Evolutionary conservation across 2,329 filamentous ascomycete species (phyloP).

Genomic region (Hypoxylon sp.): DNA sequence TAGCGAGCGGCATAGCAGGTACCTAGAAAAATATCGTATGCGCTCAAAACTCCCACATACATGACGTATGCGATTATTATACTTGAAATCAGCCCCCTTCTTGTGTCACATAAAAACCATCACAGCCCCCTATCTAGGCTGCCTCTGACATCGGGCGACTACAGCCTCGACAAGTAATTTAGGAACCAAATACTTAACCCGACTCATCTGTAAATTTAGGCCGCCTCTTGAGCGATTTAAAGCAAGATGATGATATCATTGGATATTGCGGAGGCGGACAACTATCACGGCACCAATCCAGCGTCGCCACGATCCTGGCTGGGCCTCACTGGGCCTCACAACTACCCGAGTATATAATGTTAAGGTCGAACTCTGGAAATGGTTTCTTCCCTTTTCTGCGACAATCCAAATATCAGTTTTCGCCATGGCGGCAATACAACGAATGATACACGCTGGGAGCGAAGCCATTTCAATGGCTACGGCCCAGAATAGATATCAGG

Average conservation of each 20-base stretch:
- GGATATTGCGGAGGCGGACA: constrained; percentile 11
- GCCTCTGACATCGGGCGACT: background rate
- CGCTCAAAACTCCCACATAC: background rate
- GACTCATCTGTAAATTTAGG: background rate
- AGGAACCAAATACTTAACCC: background rate
- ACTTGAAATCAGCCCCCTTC: background rate
- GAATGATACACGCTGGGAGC: constrained; percentile 14
- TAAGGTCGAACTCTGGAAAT: background rate
- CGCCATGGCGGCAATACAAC: constrained; percentile 11
- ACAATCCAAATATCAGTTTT: constrained; percentile 3
- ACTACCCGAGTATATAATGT: background rate
- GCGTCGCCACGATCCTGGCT: constrained; percentile 9
- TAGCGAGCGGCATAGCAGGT: background rate
- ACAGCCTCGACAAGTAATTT: background rate
- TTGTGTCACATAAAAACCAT: background rate
- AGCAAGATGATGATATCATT: background rate
- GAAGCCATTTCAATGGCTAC: constrained; percentile 13
- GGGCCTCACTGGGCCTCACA: constrained; percentile 3
- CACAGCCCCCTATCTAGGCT: background rate
- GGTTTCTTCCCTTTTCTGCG: background rate
- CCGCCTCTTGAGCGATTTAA: background rate
- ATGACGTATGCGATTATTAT: background rate
- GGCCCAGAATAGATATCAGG: constrained; percentile 5
- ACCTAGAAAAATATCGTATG: background rate
- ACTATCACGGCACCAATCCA: constrained; percentile 18